Evolutionary conservation across 2,329 filamentous ascomycete genomes (phyloP), one percentile per base, ranked within the genome.

Genomic region (Mariannaea elegans): DNA sequence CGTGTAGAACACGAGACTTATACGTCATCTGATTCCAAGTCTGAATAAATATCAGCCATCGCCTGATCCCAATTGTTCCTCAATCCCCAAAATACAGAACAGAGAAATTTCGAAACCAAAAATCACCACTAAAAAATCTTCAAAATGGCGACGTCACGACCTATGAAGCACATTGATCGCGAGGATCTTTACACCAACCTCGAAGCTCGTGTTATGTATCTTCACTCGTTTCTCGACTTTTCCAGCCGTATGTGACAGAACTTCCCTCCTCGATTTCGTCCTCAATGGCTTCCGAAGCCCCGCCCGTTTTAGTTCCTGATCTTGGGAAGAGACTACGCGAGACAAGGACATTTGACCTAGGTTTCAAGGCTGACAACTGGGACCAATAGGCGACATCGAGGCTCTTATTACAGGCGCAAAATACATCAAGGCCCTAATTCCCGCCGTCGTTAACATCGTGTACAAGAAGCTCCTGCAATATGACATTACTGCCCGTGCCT

Each of bases 391-490:
- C 62, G 90, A 93, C 71, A 87, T 92, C 56, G 88, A 90, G 65
- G 90, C 90, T 36, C 83, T 94, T 34, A 81, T 85, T 13, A 80
- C 82, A 3, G 90, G 90, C 63, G 81, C 86, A 59, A 92, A 92
- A 74, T 93, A 93, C 77, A 89, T 93, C 78, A 90, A 90, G 70
- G 87, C 89, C n/a, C 84, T 94, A 29, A 93, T 94, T 64, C 92
- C 92, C 1, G 89, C 91, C 44, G 85, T 95, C 19, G 91, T 94
- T 71, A 93, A 94, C 76, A 91, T 93, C 61, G 90, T 94, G 31
- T 95, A 94, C 80, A 88, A 88, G 71, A 94, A 94, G 73, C 84
- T 95, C 1, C 81, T 94, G 10, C 86, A 88, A 70, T 92, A 91
- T 76, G 92, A 94, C 72, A 92, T 94, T 74, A 95, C 92, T 4